phyloP scores from a whole-genome alignment of 768 basidiomycete species.

The Boletus barrowsii region DNA sequence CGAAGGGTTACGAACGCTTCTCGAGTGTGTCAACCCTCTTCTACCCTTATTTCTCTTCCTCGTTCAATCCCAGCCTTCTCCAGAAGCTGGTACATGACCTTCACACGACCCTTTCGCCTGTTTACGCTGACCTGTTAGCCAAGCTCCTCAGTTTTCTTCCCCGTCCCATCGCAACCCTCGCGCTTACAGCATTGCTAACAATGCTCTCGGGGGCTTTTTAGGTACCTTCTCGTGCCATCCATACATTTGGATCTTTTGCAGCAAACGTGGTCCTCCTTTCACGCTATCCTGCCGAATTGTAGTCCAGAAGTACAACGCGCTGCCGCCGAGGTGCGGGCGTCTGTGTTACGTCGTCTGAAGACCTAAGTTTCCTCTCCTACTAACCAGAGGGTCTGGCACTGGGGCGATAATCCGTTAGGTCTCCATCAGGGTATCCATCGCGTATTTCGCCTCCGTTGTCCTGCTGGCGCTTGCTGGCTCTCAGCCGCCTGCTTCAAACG shows the following conservation, averaged over 20 bases:
- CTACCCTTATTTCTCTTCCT: constrained; percentile 6
- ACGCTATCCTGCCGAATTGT: constrained; percentile 52
- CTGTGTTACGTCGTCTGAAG: constrained; percentile 70
- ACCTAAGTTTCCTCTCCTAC: too few relatives aligned
- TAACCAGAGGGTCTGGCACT: too few relatives aligned
- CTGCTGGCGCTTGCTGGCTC: too few relatives aligned
- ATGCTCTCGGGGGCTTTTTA: constrained; percentile 70
- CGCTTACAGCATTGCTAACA: constrained; percentile 61
- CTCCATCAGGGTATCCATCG: too few relatives aligned
- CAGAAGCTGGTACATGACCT: constrained; percentile 80
- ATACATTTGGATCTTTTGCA: constrained; percentile 50
- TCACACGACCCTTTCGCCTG: constrained; percentile 68
- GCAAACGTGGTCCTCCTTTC: constrained; percentile 58
- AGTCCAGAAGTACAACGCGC: constrained; percentile 71
- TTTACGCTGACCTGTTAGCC: constrained; percentile 54
- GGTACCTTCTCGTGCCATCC: constrained; percentile 66
- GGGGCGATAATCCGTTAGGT: too few relatives aligned
- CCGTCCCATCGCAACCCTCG: constrained; percentile 54
- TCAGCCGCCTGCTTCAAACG: too few relatives aligned
- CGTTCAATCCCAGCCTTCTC: constrained; percentile 49
- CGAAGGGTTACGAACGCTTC: constrained; percentile 67
- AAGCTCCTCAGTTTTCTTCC: constrained; percentile 57
- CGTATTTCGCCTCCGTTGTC: too few relatives aligned
- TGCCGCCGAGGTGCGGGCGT: constrained; percentile 86
- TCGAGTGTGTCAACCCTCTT: constrained; percentile 56